Conservation (phyloP, 192 early-diverging fungal genomes). For the Podila verticillata region DNA sequence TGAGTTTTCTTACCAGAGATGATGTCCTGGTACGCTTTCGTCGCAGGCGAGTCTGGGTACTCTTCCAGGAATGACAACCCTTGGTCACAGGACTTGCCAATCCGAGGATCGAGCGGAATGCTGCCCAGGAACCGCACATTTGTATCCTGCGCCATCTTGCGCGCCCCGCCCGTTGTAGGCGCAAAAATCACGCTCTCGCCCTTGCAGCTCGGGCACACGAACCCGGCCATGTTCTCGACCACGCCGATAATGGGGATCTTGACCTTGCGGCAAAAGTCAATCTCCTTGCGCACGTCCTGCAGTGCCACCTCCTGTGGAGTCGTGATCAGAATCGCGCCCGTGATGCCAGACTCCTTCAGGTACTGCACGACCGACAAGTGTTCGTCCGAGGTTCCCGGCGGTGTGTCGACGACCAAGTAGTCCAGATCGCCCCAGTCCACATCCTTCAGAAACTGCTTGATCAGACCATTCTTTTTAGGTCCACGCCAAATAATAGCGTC, state of each 20-base stretch:
- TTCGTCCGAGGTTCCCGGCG: slow-evolving; percentile 97
- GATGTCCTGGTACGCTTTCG: slow-evolving; percentile 69
- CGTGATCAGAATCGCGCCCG: slow-evolving; percentile 91
- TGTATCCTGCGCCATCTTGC: slow-evolving; percentile 70
- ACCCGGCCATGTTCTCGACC: slow-evolving; percentile 98
- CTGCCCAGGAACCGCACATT: slow-evolving; percentile 71
- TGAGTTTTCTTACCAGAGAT: slow-evolving; percentile 57
- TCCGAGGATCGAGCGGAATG: slow-evolving; percentile 82
- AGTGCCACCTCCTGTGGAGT: slow-evolving; percentile 93
- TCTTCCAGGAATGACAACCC: slow-evolving; percentile 92
- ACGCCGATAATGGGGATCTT: slow-evolving; percentile 90
- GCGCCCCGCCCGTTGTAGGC: slow-evolving; percentile 80
- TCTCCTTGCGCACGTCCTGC: slow-evolving; percentile 97
- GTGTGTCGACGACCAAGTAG: slow-evolving; percentile 94
- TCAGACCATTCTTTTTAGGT: slow-evolving; percentile 92
- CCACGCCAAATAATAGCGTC: slow-evolving; percentile 97
- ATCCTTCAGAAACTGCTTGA: slow-evolving; percentile 97
- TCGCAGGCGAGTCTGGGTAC: slow-evolving; percentile 89
- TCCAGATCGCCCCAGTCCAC: slow-evolving; percentile 94
- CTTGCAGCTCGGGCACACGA: slow-evolving; percentile 91
- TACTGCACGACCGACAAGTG: slow-evolving; percentile 89
- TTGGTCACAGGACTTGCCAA: slow-evolving; percentile 84
- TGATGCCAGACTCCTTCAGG: slow-evolving; percentile 78
- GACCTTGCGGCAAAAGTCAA: slow-evolving; percentile 95
- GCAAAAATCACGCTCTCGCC: slow-evolving; percentile 80